phyloP scores from a whole-genome alignment of 1,284 basidiomycete species.

The Ceratobasidium papillatum region DNA sequence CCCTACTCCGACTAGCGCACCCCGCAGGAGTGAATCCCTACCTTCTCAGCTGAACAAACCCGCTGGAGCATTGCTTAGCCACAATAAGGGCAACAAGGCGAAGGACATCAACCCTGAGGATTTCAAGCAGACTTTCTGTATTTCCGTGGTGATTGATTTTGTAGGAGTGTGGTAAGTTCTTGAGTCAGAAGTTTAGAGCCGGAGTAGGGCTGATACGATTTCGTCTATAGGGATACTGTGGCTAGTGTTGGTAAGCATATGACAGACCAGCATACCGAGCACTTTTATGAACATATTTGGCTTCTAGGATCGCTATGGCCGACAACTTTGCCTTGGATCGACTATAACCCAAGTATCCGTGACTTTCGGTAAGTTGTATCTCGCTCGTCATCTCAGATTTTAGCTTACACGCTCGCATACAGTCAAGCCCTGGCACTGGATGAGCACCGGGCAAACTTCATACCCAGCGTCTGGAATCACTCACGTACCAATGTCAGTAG shows the following conservation, averaged over 20 bases:
- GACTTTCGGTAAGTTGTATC: conserved; percentile 17
- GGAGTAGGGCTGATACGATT: not conserved
- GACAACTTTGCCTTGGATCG: conserved; percentile 34
- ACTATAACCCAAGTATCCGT: conserved; percentile 35
- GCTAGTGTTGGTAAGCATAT: conserved; percentile 23
- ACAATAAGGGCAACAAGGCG: not conserved
- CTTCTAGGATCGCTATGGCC: conserved; percentile 2
- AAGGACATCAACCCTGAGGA: conserved; percentile 8
- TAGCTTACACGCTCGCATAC: not conserved
- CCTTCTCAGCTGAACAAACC: no score
- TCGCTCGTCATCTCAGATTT: not conserved
- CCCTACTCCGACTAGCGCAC: no score
- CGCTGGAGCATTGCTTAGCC: not conserved
- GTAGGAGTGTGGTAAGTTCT: conserved; percentile 43
- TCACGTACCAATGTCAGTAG: not conserved
- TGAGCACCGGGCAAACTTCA: conserved; percentile 48
- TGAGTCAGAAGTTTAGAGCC: not conserved
- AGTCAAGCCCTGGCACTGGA: conserved; percentile 50
- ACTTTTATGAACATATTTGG: not conserved
- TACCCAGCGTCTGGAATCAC: conserved; percentile 44
- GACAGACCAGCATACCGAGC: not conserved
- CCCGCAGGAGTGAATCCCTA: no score
- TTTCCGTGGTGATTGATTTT: conserved; percentile 36
- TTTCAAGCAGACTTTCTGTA: conserved; percentile 42
- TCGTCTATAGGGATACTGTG: conserved; percentile 38